These are phyloP conservation scores for Penstemon barbatus DNA, from an alignment of 257 asterid species.

Conservation along the genomic window DNA sequence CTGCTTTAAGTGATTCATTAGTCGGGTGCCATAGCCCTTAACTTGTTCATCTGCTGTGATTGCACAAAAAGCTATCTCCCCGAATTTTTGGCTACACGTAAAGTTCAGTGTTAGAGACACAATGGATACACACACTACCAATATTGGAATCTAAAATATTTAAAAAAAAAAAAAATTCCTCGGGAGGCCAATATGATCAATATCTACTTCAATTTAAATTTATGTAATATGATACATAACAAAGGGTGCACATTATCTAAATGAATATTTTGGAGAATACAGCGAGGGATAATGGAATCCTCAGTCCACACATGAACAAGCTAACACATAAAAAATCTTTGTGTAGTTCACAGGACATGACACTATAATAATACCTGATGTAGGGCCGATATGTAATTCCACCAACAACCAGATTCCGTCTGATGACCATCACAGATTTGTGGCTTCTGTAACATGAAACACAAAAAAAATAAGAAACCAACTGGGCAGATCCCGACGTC, in stretches of 20 bases:
- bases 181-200: conserved; percentile 7
- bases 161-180: conserved; percentile 7
- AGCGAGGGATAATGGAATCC: conserved; percentile 2
- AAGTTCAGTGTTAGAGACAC: conserved; percentile 25
- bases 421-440: conserved; percentile 91
- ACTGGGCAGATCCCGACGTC: background rate
- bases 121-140: background rate
- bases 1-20: conserved; percentile 96
- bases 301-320: background rate
- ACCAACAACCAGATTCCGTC: conserved; percentile 85
- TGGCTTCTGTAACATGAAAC: conserved; percentile 62
- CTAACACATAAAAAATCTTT: conserved; percentile 9
- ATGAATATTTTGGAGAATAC: conserved; percentile 17
- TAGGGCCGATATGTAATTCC: conserved; percentile 98
- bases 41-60: conserved; percentile 98
- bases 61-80: conserved; percentile 99
- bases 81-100: conserved; percentile 82
- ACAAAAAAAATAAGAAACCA: conserved; percentile 28
- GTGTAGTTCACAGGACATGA: conserved; percentile 23
- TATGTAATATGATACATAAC: conserved; percentile 15
- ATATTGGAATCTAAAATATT: background rate
- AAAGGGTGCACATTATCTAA: conserved; percentile 6
- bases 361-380: conserved; percentile 51
- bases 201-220: background rate
- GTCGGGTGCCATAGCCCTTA: conserved; percentile 96